Conservation (phyloP, 805 yeast genomes). For the Nakazawaea anatomiae region DNA sequence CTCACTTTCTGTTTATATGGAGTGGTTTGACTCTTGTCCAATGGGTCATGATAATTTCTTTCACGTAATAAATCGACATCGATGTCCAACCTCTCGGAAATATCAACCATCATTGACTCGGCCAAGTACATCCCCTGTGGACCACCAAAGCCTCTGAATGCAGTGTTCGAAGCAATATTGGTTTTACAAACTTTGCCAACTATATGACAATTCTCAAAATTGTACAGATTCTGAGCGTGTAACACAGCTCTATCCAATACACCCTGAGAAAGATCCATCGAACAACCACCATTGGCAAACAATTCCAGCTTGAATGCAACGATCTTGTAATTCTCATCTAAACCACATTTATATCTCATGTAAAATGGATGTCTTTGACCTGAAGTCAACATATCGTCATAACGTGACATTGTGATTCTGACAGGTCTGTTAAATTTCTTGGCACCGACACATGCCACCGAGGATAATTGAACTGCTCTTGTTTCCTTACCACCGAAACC, state of each 20-base stretch:
- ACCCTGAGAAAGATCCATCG: conserved; percentile 42
- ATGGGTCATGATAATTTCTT: conserved; percentile 27
- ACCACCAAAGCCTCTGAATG: conserved; percentile 44
- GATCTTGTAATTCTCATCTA: conserved; percentile 35
- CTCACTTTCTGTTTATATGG: conserved; percentile 34
- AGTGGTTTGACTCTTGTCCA: conserved; percentile 23
- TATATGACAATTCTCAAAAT: conserved; percentile 34
- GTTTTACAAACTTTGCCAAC: conserved; percentile 36
- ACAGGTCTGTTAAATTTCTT: conserved; percentile 36
- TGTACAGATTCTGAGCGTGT: conserved; percentile 37
- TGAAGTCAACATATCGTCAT: conserved; percentile 38
- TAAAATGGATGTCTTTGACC: conserved; percentile 45
- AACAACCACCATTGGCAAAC: conserved; percentile 44
- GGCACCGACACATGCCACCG: conserved; percentile 36
- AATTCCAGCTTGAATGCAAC: conserved; percentile 31
- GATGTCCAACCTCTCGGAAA: conserved; percentile 32
- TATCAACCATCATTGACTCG: conserved; percentile 32
- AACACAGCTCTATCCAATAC: conserved; percentile 42
- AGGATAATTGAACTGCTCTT: conserved; percentile 31
- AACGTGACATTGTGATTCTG: conserved; percentile 32
- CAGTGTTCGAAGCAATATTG: conserved; percentile 41
- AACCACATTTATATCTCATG: conserved; percentile 34
- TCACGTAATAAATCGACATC: conserved; percentile 33
- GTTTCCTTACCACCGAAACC: conserved; percentile 48
- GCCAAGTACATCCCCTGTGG: conserved; percentile 44